Evolutionary conservation across 352 stramenopile genomes (phyloP).

Genomic region (Discostella stelligera): DNA sequence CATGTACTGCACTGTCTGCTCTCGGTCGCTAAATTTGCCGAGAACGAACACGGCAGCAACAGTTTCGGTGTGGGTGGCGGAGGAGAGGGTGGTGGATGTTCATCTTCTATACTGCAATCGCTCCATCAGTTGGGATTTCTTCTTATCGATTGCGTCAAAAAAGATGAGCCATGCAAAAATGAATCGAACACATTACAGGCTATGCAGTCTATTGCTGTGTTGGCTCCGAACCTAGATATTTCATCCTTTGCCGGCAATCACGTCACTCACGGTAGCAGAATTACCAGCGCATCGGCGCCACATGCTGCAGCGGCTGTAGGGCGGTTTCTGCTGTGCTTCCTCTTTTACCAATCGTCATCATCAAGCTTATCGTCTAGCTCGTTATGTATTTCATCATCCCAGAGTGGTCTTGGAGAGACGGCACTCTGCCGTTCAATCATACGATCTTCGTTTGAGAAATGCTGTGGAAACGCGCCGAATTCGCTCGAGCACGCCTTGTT

Average conservation of each 20-base stretch:
- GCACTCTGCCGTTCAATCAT: slow-evolving; percentile 48
- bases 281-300: slow-evolving; percentile 18
- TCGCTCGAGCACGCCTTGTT: slow-evolving; percentile 42
- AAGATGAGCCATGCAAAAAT: slow-evolving; percentile 18
- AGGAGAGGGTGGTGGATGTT: slow-evolving; percentile 16
- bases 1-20: slow-evolving; percentile 42
- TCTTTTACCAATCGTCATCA: slow-evolving; percentile 51
- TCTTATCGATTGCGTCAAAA: slow-evolving; percentile 53
- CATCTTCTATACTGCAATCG: slow-evolving; percentile 35
- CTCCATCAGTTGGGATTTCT: slow-evolving; percentile 50
- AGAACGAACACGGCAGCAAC: slow-evolving; percentile 21
- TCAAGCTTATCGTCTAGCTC: slow-evolving; percentile 25
- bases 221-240: slow-evolving; percentile 27
- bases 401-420: slow-evolving; percentile 14
- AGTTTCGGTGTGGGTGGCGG: slow-evolving; percentile 6
- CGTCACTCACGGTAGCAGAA: background rate
- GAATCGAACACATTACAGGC: slow-evolving; percentile 9
- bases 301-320: slow-evolving; percentile 29
- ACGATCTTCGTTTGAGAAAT: slow-evolving; percentile 37
- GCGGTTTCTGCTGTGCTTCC: slow-evolving; percentile 35
- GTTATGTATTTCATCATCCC: slow-evolving; percentile 17
- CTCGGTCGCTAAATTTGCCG: slow-evolving; percentile 42
- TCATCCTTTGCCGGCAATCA: slow-evolving; percentile 8
- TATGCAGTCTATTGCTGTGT: slow-evolving; percentile 2
- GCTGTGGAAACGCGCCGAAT: slow-evolving; percentile 51